Percentiles rank a stretch among this genome's conserved stretches.
These are phyloP conservation scores for Leccinum variicolor DNA, from an alignment of 768 basidiomycete species.

Conservation along the genomic window DNA sequence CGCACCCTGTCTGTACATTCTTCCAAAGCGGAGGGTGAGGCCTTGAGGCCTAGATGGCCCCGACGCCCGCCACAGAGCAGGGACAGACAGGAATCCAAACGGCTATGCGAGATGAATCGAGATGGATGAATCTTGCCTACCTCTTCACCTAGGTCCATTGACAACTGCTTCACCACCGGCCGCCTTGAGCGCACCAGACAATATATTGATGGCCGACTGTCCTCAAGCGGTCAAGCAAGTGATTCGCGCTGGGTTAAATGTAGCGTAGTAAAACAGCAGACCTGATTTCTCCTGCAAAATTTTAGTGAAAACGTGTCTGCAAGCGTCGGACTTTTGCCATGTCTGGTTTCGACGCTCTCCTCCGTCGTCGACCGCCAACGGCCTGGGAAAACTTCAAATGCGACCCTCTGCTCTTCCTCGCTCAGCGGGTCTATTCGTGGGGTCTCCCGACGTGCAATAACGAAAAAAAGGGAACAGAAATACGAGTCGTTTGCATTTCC, in stretches of 20 bases:
- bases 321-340: not conserved
- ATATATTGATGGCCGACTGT: too few relatives aligned
- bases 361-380: constrained; percentile 6
- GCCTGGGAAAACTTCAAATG: constrained; percentile 5
- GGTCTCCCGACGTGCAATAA: not conserved
- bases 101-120: not conserved
- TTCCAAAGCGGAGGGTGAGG: constrained; percentile 42
- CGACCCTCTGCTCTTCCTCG: constrained; percentile 9
- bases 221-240: too few relatives aligned
- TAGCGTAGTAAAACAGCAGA: too few relatives aligned
- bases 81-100: not conserved
- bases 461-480: not conserved
- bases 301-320: too few relatives aligned
- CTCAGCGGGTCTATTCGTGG: constrained; percentile 3
- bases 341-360: not conserved
- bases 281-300: too few relatives aligned
- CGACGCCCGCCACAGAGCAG: not conserved
- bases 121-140: constrained; percentile 27
- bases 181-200: too few relatives aligned
- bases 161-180: too few relatives aligned
- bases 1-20: constrained; percentile 32
- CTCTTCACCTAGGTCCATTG: constrained; percentile 37
- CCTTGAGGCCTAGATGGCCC: constrained; percentile 46
- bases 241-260: too few relatives aligned
- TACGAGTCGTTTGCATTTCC: constrained; percentile 7